Evolutionary conservation across 2,329 filamentous ascomycete species (phyloP).

Genomic region (Septoria petroselini): DNA sequence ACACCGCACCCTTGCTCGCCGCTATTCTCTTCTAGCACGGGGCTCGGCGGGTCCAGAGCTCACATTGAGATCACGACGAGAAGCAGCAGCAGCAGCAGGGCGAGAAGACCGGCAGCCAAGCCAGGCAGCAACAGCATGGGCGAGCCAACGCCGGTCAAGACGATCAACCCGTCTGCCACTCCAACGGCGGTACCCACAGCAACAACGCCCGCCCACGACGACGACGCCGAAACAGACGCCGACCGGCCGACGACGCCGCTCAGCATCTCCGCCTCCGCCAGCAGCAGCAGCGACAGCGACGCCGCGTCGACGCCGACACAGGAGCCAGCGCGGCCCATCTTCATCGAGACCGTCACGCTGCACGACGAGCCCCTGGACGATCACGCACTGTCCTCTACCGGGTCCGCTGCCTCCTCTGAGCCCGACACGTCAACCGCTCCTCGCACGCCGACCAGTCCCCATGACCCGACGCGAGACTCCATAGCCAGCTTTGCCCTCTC

Average conservation of each 20-base stretch:
- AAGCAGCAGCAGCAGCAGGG: background rate
- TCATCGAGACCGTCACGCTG: slow-evolving; percentile 24
- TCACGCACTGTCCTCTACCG: slow-evolving; percentile 13
- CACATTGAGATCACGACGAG: background rate
- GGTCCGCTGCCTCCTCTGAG: slow-evolving; percentile 13
- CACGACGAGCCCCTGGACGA: slow-evolving; percentile 25
- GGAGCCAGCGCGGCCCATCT: slow-evolving; percentile 19
- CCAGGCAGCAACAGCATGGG: background rate
- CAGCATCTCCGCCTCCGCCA: slow-evolving; percentile 3
- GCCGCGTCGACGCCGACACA: slow-evolving; percentile 19
- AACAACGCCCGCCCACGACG: background rate
- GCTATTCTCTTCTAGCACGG: slow-evolving; percentile 3
- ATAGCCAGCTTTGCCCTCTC: slow-evolving; percentile 36
- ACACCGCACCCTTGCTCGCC: slow-evolving; percentile 7
- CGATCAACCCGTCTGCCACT: background rate
- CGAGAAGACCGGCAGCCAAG: too few relatives aligned
- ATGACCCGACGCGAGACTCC: slow-evolving; percentile 30
- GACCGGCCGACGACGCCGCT: slow-evolving; percentile 7
- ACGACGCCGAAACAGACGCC: background rate
- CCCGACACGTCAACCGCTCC: slow-evolving; percentile 22
- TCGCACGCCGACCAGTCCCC: slow-evolving; percentile 20
- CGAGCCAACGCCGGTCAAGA: background rate
- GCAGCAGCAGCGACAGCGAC: slow-evolving; percentile 15
- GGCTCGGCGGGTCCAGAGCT: slow-evolving; percentile 15
- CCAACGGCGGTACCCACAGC: background rate